phyloP scores from a whole-genome alignment of 2,329 filamentous ascomycete genomes.

The Pyricularia grisea region DNA sequence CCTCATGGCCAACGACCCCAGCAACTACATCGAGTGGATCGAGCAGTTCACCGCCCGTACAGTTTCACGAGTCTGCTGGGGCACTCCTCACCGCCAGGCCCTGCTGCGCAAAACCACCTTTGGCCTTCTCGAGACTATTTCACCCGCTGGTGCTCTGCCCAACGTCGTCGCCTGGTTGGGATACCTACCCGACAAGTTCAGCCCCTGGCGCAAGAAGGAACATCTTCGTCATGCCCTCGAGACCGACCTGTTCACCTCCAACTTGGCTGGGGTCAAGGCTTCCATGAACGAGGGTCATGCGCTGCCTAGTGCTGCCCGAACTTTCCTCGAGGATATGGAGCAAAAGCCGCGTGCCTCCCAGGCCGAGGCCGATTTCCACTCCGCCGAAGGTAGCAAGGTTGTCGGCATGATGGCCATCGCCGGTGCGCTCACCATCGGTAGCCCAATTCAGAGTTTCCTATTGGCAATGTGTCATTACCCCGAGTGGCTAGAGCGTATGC shows the following conservation, averaged over 20 bases:
- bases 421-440: slow-evolving; percentile 32
- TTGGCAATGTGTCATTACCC: slow-evolving; percentile 24
- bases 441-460: slow-evolving; percentile 31
- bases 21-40: slow-evolving; percentile 33
- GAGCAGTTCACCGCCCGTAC: slow-evolving; percentile 38
- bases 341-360: slow-evolving; percentile 13
- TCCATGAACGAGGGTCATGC: slow-evolving; percentile 21
- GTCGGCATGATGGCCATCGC: slow-evolving; percentile 39
- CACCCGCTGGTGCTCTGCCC: slow-evolving; percentile 32
- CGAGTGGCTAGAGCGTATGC: slow-evolving; percentile 19
- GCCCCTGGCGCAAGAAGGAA: slow-evolving; percentile 36
- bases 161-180: slow-evolving; percentile 28
- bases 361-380: slow-evolving; percentile 15
- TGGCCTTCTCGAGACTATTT: slow-evolving; percentile 34
- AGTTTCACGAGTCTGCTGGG: slow-evolving; percentile 35
- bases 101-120: slow-evolving; percentile 33
- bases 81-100: slow-evolving; percentile 28
- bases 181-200: slow-evolving; percentile 26
- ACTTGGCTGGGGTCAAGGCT: slow-evolving; percentile 25
- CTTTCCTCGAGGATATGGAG: slow-evolving; percentile 24
- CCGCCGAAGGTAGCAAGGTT: slow-evolving; percentile 26
- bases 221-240: slow-evolving; percentile 28
- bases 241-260: slow-evolving; percentile 24
- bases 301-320: slow-evolving; percentile 30
- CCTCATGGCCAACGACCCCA: slow-evolving; percentile 26